Percentiles rank a stretch among this genome's conserved stretches.
phyloP scores from a whole-genome alignment of 192 early-diverging fungal genomes.

The Powellomyces hirtus region DNA sequence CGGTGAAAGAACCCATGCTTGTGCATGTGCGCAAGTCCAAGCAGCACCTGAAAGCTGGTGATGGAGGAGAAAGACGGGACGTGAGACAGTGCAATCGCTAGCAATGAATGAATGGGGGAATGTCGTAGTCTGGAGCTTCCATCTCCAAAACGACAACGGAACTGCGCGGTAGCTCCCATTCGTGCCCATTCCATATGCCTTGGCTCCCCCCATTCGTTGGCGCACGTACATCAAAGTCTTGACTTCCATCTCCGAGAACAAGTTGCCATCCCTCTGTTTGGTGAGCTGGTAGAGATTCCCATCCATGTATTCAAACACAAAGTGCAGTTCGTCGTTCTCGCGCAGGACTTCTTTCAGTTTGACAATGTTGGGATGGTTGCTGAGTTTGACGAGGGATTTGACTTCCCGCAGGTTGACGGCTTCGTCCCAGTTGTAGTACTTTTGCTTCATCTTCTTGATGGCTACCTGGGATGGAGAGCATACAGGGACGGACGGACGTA shows the following conservation, averaged over 20 bases:
- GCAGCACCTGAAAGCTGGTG: constrained; percentile 77
- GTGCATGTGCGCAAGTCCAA: constrained; percentile 89
- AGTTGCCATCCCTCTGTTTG: constrained; percentile 65
- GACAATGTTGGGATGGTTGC: constrained; percentile 83
- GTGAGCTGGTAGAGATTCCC: constrained; percentile 92
- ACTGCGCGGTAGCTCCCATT: too few relatives aligned
- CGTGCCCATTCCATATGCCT: too few relatives aligned
- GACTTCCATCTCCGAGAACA: constrained; percentile 64
- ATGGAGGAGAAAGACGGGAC: too few relatives aligned
- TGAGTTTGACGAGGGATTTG: constrained; percentile 72
- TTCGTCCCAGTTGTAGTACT: constrained; percentile 68
- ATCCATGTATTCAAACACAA: constrained; percentile 96
- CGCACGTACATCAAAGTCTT: constrained; percentile 73
- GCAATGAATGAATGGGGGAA: too few relatives aligned
- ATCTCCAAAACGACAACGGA: too few relatives aligned
- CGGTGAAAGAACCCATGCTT: constrained; percentile 90
- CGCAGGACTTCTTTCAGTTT: constrained; percentile 81
- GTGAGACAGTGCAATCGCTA: too few relatives aligned
- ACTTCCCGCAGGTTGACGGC: constrained; percentile 75
- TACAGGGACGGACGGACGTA: too few relatives aligned
- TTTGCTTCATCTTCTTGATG: constrained; percentile 88
- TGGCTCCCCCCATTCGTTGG: neutral
- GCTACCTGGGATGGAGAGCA: constrained; percentile 69
- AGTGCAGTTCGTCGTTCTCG: constrained; percentile 79
- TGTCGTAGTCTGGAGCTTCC: too few relatives aligned